phyloP scores from a whole-genome alignment of 768 basidiomycete species.

The Lactarius trivialis region DNA sequence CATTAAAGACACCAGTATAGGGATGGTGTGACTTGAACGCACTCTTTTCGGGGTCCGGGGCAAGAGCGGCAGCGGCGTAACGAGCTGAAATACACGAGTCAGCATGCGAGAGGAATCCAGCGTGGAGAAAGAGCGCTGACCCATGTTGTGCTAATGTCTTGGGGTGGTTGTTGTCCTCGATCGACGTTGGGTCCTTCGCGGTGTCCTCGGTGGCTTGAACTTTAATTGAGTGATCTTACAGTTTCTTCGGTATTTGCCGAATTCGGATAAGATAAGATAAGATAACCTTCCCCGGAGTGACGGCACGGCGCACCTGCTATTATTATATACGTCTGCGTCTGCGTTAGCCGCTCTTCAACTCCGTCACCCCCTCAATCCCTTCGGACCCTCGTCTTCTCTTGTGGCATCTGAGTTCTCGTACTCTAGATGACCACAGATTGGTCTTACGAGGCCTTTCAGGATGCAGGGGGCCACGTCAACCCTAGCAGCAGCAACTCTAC shows the following conservation, averaged over 20 bases:
- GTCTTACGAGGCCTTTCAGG: constrained; percentile 12
- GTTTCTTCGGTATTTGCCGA: constrained; percentile 8
- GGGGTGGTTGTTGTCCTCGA: constrained; percentile 21
- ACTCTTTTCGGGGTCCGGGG: constrained; percentile 96
- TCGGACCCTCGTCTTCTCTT: background rate
- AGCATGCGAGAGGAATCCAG: constrained; percentile 11
- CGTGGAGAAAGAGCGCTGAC: constrained; percentile 25
- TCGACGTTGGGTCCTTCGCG: background rate
- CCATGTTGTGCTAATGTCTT: constrained; percentile 38
- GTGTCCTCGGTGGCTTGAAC: constrained; percentile 18
- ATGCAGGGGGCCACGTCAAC: background rate
- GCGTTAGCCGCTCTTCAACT: background rate
- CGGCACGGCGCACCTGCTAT: background rate
- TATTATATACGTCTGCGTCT: background rate
- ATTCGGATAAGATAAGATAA: constrained; percentile 14
- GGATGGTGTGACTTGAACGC: constrained; percentile 28
- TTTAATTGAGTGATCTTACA: constrained; percentile 11
- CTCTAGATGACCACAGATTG: constrained; percentile 10
- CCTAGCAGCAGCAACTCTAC: background rate
- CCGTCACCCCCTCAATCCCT: background rate
- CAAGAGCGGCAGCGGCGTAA: constrained; percentile 84
- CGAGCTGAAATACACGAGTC: constrained; percentile 53
- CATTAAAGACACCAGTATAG: constrained; percentile 19
- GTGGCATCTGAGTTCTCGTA: background rate
- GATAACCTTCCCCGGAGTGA: background rate